phyloP scores from a whole-genome alignment of 257 asterid genomes.

The Nicotiana sylvestris region DNA sequence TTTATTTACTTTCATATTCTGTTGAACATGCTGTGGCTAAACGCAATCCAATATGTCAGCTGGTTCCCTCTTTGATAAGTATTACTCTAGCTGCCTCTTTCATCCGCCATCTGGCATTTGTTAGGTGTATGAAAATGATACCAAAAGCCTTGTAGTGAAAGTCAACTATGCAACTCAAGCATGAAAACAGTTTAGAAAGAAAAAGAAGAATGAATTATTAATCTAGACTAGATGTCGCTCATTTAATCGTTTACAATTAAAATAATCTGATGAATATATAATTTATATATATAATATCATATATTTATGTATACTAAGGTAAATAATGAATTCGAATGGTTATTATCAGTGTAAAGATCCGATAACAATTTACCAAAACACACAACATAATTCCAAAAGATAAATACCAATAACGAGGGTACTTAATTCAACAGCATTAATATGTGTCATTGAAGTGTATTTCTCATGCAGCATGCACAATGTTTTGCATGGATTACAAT shows the following conservation, averaged over 20 bases:
- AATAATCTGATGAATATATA: no score
- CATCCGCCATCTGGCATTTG: neutral
- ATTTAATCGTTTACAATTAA: no score
- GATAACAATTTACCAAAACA: no score
- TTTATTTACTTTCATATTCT: neutral
- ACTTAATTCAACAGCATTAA: no score
- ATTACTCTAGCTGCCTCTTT: neutral
- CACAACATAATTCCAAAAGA: no score
- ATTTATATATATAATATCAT: no score
- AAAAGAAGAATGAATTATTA: no score
- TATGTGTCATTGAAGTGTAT: neutral
- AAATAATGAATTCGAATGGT: no score
- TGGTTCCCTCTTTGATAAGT: neutral
- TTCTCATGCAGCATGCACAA: neutral
- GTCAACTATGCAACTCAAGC: neutral
- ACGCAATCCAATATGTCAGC: neutral
- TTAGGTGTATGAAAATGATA: neutral
- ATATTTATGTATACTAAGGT: no score
- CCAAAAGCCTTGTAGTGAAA: neutral
- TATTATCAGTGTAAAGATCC: no score
- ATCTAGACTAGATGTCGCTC: no score
- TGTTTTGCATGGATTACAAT: neutral
- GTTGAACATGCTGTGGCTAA: slow-evolving; percentile 3
- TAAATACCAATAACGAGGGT: no score
- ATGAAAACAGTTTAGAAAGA: neutral